A percentile compares a stretch with the other conserved stretches of the same genome.
Conservation (phyloP, 1,284 basidiomycete genomes). For the Heterobasidion irregulare region DNA sequence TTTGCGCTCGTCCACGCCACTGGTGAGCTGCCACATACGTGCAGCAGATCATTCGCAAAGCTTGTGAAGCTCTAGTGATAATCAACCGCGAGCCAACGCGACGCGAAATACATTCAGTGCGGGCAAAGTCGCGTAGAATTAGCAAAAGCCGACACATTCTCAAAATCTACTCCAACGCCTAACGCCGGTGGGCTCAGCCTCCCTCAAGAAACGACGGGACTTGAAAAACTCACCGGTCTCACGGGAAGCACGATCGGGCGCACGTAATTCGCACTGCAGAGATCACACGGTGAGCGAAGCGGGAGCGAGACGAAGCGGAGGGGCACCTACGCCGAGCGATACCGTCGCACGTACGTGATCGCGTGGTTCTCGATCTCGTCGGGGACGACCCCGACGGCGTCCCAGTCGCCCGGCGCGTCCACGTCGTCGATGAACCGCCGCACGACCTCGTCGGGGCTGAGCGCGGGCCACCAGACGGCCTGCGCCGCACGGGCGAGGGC, state of each 20-base stretch:
- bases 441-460: conserved; percentile 87
- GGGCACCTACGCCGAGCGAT: conserved; percentile 70
- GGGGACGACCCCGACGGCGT: conserved; percentile 60
- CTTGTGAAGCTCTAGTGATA: too few relatives aligned
- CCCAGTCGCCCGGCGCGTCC: conserved; percentile 57
- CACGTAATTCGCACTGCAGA: conserved; percentile 15
- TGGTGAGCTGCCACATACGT: too few relatives aligned
- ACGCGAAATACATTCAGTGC: too few relatives aligned
- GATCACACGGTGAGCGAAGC: not conserved
- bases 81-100: too few relatives aligned
- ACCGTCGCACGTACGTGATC: conserved; percentile 86
- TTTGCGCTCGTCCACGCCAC: too few relatives aligned
- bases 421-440: conserved; percentile 84
- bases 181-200: too few relatives aligned
- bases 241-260: conserved; percentile 16
- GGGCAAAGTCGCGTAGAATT: too few relatives aligned
- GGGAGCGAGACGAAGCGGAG: not conserved
- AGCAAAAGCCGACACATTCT: too few relatives aligned
- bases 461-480: conserved; percentile 86
- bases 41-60: too few relatives aligned
- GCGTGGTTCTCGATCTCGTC: conserved; percentile 87
- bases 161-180: too few relatives aligned
- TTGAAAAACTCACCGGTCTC: too few relatives aligned
- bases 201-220: too few relatives aligned
- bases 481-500: conserved; percentile 64